phyloP scores from a whole-genome alignment of 2,329 filamentous ascomycete species.

The Fusarium graminum region DNA sequence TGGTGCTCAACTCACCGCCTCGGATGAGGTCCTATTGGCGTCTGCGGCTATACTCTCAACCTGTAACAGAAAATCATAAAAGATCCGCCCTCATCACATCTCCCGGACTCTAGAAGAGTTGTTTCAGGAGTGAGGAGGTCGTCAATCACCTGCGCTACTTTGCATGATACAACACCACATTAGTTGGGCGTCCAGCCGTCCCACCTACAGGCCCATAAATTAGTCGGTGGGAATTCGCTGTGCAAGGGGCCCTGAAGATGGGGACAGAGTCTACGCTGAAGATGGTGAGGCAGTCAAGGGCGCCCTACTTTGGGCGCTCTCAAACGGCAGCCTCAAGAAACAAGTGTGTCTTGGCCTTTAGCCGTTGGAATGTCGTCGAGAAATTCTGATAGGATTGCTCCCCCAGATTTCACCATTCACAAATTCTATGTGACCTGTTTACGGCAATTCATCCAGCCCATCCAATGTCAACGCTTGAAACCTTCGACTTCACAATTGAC shows the following conservation, averaged over 20 bases:
- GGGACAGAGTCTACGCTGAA: not conserved
- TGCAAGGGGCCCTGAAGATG: constrained; percentile 7
- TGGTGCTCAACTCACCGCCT: constrained; percentile 35
- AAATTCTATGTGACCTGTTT: constrained; percentile 20
- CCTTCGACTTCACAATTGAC: constrained; percentile 17
- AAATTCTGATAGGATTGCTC: constrained; percentile 15
- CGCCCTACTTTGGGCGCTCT: constrained; percentile 22
- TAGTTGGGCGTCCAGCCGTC: not conserved
- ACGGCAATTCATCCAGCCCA: constrained; percentile 9
- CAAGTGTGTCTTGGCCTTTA: constrained; percentile 19
- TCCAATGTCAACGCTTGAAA: constrained; percentile 18
- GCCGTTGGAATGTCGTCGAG: constrained; percentile 12
- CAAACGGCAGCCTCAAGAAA: constrained; percentile 11
- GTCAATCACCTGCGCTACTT: constrained; percentile 23
- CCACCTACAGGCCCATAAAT: not conserved
- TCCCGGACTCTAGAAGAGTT: constrained; percentile 11
- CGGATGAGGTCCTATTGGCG: constrained; percentile 13
- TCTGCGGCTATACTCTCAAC: constrained; percentile 19
- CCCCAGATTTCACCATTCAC: not conserved
- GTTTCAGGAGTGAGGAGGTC: not conserved
- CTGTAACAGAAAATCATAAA: constrained; percentile 7
- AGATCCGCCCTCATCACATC: constrained; percentile 15
- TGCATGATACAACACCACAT: constrained; percentile 18
- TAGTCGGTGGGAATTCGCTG: not conserved
- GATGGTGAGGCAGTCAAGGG: constrained; percentile 7